Percentiles rank a stretch among this genome's conserved stretches.
These are phyloP conservation scores for Beverwykella pulmonaria DNA, from an alignment of 495 filamentous ascomycete species.

Conservation along the genomic window DNA sequence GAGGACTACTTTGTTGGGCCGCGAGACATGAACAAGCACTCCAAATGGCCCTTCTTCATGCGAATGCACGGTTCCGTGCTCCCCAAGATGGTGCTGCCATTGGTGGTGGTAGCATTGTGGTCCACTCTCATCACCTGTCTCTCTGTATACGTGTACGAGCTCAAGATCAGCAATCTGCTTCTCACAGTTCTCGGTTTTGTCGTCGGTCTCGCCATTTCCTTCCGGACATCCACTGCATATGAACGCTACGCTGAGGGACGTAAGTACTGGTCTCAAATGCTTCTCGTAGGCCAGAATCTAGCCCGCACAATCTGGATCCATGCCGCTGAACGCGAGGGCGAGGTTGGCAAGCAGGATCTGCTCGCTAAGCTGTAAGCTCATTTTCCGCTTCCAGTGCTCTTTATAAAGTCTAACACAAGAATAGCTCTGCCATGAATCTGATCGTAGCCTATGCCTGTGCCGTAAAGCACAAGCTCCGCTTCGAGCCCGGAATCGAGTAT, in stretches of 20 bases:
- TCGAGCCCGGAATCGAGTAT: slow-evolving; percentile 82
- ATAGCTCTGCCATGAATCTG: slow-evolving; percentile 71
- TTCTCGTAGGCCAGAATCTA: slow-evolving; percentile 70
- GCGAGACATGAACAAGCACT: slow-evolving; percentile 33
- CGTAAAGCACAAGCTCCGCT: slow-evolving; percentile 83
- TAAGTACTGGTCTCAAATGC: slow-evolving; percentile 76
- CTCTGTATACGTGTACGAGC: slow-evolving; percentile 52
- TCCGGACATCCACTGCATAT: slow-evolving; percentile 84
- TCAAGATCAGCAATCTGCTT: slow-evolving; percentile 68
- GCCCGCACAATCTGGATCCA: slow-evolving; percentile 82
- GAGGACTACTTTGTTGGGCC: slow-evolving; percentile 40
- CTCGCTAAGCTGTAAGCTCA: slow-evolving; percentile 58
- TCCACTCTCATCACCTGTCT: slow-evolving; percentile 68
- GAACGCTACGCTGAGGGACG: slow-evolving; percentile 77
- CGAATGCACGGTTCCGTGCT: slow-evolving; percentile 41
- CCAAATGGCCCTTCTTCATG: slow-evolving; percentile 42
- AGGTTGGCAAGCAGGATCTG: slow-evolving; percentile 67
- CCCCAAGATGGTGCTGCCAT: slow-evolving; percentile 62
- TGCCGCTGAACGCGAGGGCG: slow-evolving; percentile 63
- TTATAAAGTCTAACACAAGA: background rate
- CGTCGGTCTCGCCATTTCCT: slow-evolving; percentile 80
- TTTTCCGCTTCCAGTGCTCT: background rate
- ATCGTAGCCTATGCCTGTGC: slow-evolving; percentile 77
- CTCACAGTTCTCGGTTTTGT: slow-evolving; percentile 90
- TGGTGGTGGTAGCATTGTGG: slow-evolving; percentile 69